phyloP scores from a whole-genome alignment of 1,139 yeast species.

The Sugiyamaella xylanicola region DNA sequence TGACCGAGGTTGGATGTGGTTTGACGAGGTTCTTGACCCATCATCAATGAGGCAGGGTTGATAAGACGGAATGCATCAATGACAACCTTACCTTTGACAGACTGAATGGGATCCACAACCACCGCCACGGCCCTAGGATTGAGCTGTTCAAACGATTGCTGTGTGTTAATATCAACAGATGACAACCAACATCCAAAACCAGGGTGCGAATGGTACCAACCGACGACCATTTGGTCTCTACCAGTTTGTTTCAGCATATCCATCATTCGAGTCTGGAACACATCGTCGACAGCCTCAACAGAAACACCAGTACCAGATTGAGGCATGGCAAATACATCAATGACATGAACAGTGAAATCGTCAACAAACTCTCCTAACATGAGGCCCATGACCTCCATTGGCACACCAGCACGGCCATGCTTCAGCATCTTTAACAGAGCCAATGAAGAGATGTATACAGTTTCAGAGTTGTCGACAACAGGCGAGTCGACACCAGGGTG shows the following conservation, averaged over 20 bases:
- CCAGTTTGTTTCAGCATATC: slow-evolving; percentile 99
- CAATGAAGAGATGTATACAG: slow-evolving; percentile 92
- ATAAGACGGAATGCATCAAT: slow-evolving; percentile 97
- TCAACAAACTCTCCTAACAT: slow-evolving; percentile 99
- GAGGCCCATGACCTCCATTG: slow-evolving; percentile 99
- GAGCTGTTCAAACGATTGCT: slow-evolving; percentile 94
- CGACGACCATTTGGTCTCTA: slow-evolving; percentile 97
- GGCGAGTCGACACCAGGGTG: slow-evolving; percentile 58
- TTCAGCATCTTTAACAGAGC: slow-evolving; percentile 95
- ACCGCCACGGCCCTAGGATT: slow-evolving; percentile 96
- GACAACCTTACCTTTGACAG: slow-evolving; percentile 97
- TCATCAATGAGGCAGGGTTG: slow-evolving; percentile 83
- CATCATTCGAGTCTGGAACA: slow-evolving; percentile 99
- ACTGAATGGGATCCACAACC: slow-evolving; percentile 96
- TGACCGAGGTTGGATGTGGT: slow-evolving; percentile 96
- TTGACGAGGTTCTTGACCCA: slow-evolving; percentile 98
- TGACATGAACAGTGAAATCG: slow-evolving; percentile 95
- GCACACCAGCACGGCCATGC: slow-evolving; percentile 99
- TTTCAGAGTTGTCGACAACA: slow-evolving; percentile 91
- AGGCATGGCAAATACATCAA: slow-evolving; percentile 99
- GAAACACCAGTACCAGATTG: slow-evolving; percentile 95
- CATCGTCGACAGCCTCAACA: slow-evolving; percentile 99
- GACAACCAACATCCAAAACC: slow-evolving; percentile 99
- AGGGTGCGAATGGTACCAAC: slow-evolving; percentile 99
- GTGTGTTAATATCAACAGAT: slow-evolving; percentile 95